A percentile compares a stretch with the other conserved stretches of the same genome.
phyloP scores from a whole-genome alignment of 179 eudicot genomes.

The Heliamphora pulchella region DNA sequence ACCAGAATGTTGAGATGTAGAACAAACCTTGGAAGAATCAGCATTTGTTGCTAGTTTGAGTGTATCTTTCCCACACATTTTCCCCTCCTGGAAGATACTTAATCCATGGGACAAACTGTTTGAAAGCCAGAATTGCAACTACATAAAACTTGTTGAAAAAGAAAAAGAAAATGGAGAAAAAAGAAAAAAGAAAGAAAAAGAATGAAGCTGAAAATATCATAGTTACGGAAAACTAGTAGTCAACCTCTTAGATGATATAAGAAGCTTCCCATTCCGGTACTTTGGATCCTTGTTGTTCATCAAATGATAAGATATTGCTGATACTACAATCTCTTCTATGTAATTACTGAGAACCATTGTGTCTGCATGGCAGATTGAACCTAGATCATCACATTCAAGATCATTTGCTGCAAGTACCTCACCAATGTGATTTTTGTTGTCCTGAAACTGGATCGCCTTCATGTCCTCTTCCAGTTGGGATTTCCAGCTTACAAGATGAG shows the following conservation, averaged over 20 bases:
- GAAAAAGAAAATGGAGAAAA: background rate
- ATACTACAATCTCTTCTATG: conserved; percentile 77
- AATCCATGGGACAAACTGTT: conserved; percentile 81
- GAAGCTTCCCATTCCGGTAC: conserved; percentile 81
- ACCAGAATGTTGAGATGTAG: background rate
- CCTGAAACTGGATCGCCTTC: conserved; percentile 67
- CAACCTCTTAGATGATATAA: conserved; percentile 73
- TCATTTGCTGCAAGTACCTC: conserved; percentile 87
- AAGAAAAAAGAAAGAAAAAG: too few species aligned
- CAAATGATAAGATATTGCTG: conserved; percentile 75
- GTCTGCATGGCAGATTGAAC: conserved; percentile 71
- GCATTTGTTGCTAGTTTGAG: conserved; percentile 63
- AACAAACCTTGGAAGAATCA: conserved; percentile 56
- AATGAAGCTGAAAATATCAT: background rate
- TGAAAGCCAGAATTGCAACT: conserved; percentile 11
- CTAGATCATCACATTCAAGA: conserved; percentile 77
- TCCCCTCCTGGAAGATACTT: conserved; percentile 78
- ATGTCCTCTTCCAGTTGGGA: conserved; percentile 76
- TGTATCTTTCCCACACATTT: conserved; percentile 33
- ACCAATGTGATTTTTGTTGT: conserved; percentile 84
- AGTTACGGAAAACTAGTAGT: background rate
- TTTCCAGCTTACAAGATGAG: conserved; percentile 63
- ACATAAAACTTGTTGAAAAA: background rate
- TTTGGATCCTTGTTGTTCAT: conserved; percentile 74
- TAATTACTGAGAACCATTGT: conserved; percentile 54